A percentile compares a stretch with the other conserved stretches of the same genome.
These are phyloP conservation scores for Thyridium curvatum DNA, from an alignment of 2,329 filamentous ascomycete genomes.

Conservation along the genomic window DNA sequence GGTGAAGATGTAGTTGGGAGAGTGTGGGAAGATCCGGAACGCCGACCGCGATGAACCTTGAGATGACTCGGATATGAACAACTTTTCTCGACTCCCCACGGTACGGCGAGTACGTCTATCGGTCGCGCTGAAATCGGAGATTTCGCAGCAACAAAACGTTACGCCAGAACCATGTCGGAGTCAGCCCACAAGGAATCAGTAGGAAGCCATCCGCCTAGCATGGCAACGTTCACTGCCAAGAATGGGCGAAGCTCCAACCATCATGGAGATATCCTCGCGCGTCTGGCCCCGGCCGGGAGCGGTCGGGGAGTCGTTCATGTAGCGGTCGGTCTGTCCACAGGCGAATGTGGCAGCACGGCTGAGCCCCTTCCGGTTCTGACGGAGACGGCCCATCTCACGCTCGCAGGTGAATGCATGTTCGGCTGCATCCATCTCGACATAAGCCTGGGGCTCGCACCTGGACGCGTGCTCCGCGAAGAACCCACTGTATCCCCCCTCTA, in stretches of 20 bases:
- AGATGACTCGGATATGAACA: too few relatives aligned
- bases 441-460: slow-evolving; percentile 89
- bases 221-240: slow-evolving; percentile 44
- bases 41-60: too few relatives aligned
- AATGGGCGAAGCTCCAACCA: slow-evolving; percentile 31
- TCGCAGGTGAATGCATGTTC: slow-evolving; percentile 91
- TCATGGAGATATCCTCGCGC: slow-evolving; percentile 34
- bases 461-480: slow-evolving; percentile 77
- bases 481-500: slow-evolving; percentile 91
- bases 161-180: too few relatives aligned
- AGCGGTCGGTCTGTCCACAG: slow-evolving; percentile 65
- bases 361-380: slow-evolving; percentile 76
- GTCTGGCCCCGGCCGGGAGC: slow-evolving; percentile 34
- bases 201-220: slow-evolving; percentile 58
- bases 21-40: too few relatives aligned
- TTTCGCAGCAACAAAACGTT: too few relatives aligned
- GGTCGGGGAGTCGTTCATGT: slow-evolving; percentile 54
- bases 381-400: slow-evolving; percentile 87
- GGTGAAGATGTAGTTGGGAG: too few relatives aligned
- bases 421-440: slow-evolving; percentile 92
- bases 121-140: too few relatives aligned
- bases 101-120: too few relatives aligned
- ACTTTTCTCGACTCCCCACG: too few relatives aligned
- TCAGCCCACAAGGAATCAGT: slow-evolving; percentile 30
- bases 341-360: slow-evolving; percentile 89